Percentiles rank a stretch among this genome's conserved stretches.
phyloP scores from a whole-genome alignment of 1,284 basidiomycete species.

The Thecaphora thlaspeos region DNA sequence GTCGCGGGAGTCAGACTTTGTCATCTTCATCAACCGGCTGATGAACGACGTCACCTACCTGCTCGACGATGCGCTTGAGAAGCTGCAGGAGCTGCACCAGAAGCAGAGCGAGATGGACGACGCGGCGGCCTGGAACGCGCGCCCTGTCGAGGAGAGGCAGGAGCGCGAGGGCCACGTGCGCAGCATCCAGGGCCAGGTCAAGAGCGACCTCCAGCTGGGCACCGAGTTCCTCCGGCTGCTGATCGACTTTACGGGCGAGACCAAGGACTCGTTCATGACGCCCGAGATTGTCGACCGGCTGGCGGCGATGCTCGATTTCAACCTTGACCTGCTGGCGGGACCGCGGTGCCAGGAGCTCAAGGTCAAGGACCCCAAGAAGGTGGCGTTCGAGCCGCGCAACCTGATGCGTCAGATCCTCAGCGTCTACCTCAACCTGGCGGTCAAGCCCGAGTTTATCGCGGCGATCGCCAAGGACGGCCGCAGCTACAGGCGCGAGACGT shows the following conservation, averaged over 20 bases:
- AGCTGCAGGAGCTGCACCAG: constrained; percentile 81
- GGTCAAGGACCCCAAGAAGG: constrained; percentile 83
- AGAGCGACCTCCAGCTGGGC: constrained; percentile 81
- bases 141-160: constrained; percentile 70
- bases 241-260: constrained; percentile 87
- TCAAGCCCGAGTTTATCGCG: constrained; percentile 75
- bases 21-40: constrained; percentile 93
- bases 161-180: constrained; percentile 80
- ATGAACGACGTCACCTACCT: constrained; percentile 99
- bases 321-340: constrained; percentile 83
- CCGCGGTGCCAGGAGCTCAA: constrained; percentile 76
- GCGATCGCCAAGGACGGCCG: constrained; percentile 90
- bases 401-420: constrained; percentile 84
- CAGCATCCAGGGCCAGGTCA: constrained; percentile 76
- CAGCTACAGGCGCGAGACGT: constrained; percentile 81
- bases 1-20: constrained; percentile 55
- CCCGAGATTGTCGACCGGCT: constrained; percentile 93
- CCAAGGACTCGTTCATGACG: constrained; percentile 88
- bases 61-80: constrained; percentile 90
- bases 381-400: constrained; percentile 80
- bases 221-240: constrained; percentile 84
- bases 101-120: constrained; percentile 84
- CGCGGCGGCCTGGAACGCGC: constrained; percentile 67
- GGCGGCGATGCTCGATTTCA: constrained; percentile 96
- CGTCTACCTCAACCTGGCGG: constrained; percentile 85